Conservation (phyloP, 2,329 filamentous ascomycete species). For the Penicillium sclerotigenum region DNA sequence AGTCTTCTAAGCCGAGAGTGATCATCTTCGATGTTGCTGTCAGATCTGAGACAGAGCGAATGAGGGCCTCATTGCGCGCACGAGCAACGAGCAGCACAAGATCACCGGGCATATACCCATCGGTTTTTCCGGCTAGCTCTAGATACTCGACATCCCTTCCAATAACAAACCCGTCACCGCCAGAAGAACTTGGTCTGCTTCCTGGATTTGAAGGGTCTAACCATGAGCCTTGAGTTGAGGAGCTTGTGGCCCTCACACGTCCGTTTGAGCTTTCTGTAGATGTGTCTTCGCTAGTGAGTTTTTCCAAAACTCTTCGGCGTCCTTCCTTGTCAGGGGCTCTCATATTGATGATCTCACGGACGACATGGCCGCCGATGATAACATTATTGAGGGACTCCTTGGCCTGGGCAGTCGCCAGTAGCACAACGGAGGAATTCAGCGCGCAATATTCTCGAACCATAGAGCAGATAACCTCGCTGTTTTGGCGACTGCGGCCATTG, state of each 20-base stretch:
- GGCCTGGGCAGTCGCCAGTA: slow-evolving; percentile 85
- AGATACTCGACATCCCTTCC: slow-evolving; percentile 81
- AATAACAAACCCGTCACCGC: slow-evolving; percentile 64
- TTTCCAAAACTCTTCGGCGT: slow-evolving; percentile 76
- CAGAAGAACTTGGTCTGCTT: slow-evolving; percentile 47
- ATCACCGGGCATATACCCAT: slow-evolving; percentile 97
- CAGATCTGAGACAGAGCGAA: slow-evolving; percentile 67
- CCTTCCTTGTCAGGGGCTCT: slow-evolving; percentile 93
- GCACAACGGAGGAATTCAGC: slow-evolving; percentile 73
- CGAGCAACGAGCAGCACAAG: slow-evolving; percentile 79
- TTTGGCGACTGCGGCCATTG: slow-evolving; percentile 85
- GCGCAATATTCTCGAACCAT: slow-evolving; percentile 82
- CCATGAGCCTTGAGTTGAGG: slow-evolving; percentile 61
- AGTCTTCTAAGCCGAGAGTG: slow-evolving; percentile 69
- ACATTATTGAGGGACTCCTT: slow-evolving; percentile 92
- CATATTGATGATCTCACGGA: slow-evolving; percentile 83
- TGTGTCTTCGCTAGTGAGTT: slow-evolving; percentile 58
- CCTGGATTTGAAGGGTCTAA: slow-evolving; percentile 67
- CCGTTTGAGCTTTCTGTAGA: slow-evolving; percentile 42
- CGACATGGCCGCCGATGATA: slow-evolving; percentile 85
- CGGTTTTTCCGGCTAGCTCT: slow-evolving; percentile 87
- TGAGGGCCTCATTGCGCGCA: slow-evolving; percentile 87
- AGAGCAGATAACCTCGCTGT: slow-evolving; percentile 82
- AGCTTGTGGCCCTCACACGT: slow-evolving; percentile 35
- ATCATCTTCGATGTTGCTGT: slow-evolving; percentile 55